Evolutionary conservation across 2,329 filamentous ascomycete genomes (phyloP), one percentile per base, ranked within the genome.

Genomic region (Scedosporium apiospermum): DNA sequence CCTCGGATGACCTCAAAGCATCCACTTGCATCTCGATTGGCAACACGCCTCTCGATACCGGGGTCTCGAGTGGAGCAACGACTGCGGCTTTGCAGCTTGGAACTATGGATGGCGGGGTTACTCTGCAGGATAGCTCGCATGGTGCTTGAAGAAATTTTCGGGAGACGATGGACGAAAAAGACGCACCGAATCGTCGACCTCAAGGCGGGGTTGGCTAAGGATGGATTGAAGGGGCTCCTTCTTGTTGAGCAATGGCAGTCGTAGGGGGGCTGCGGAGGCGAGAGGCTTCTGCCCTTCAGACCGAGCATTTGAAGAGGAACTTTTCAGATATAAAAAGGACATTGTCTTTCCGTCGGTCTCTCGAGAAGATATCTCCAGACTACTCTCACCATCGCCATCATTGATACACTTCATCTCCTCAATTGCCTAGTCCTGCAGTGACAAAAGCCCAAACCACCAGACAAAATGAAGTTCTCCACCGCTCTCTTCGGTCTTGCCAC

Each of bases 381-480:
- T 1, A 10, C 51, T 23, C 51, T 23, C 51, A 12, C 51, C 51
- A 49, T 27, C 18, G 1, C 51, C 51, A 55, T 27, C 44, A 23
- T n/a, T 5, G 34, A 38, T 49, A 49, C 44, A 49, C 16, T 14
- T 55, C 51, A 23, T 55, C 21, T 55, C 23, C 21, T 55, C 18
- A 4, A 9, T 38, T 23, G 51, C 23, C 21, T 12, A 55, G 51
- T 55, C 51, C 51, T 55, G 51, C 51, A 55, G 51, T 23, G 51
- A 55, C 51, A 26, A 23, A 23, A 55, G 6, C 51, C 6, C 23
- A 26, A 27, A 55, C 23, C 27, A n/a, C 6, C 27, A 58, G 57
- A 41, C 57, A 58, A 58, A 58, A 58, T 58, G 57, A 58, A 58
- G 57, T 58, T 58, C 57, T 41, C 57, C 16, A 58, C 57, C 7